Conservation (phyloP, 2,329 filamentous ascomycete genomes). For the Elsinoe perseae region DNA sequence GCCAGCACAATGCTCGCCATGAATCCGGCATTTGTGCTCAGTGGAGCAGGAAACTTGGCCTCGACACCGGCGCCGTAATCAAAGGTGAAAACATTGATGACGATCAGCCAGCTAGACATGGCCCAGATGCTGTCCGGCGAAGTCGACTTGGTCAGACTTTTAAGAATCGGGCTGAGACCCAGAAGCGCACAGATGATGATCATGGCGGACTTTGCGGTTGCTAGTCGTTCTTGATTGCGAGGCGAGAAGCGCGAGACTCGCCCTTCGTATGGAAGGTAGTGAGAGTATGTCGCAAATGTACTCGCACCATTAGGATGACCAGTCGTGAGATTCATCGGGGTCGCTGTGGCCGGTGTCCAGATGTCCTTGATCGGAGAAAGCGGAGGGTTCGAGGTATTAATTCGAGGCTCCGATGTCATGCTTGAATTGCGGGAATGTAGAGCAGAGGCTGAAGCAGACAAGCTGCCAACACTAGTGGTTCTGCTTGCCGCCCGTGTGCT, state of each 20-base stretch:
- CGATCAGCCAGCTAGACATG: slow-evolving; percentile 83
- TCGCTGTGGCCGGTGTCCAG: slow-evolving; percentile 14
- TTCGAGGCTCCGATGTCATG: slow-evolving; percentile 42
- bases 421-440: slow-evolving; percentile 48
- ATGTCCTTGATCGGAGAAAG: slow-evolving; percentile 27
- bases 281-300: slow-evolving; percentile 37
- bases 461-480: slow-evolving; percentile 14
- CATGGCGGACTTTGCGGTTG: slow-evolving; percentile 83
- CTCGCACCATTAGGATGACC: slow-evolving; percentile 26
- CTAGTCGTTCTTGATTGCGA: slow-evolving; percentile 56
- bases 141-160: slow-evolving; percentile 89
- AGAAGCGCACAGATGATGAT: slow-evolving; percentile 90
- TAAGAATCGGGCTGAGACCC: slow-evolving; percentile 88
- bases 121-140: slow-evolving; percentile 96
- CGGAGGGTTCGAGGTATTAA: slow-evolving; percentile 19
- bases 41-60: slow-evolving; percentile 59
- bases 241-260: slow-evolving; percentile 40
- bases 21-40: slow-evolving; percentile 90
- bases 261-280: slow-evolving; percentile 32
- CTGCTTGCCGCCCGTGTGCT: slow-evolving; percentile 18
- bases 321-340: slow-evolving; percentile 21
- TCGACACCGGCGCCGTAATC: slow-evolving; percentile 73
- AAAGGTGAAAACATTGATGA: slow-evolving; percentile 96
- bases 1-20: slow-evolving; percentile 96
- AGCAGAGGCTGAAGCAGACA: background rate